Evolutionary conservation across 768 basidiomycete genomes (phyloP).

Genomic region (Leccinum fibrillosum): DNA sequence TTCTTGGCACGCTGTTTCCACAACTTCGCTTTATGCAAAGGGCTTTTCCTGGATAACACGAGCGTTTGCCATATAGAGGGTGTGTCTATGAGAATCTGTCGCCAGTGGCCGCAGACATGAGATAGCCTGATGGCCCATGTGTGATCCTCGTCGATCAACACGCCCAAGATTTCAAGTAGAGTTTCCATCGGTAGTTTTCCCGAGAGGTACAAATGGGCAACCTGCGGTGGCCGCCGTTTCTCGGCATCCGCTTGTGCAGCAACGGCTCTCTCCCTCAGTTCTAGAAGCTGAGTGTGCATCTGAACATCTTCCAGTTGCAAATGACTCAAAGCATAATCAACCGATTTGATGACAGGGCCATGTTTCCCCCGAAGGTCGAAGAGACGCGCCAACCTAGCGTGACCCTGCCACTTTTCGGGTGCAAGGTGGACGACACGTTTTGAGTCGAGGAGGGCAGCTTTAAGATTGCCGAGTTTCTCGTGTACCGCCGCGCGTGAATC

Average conservation of each 20-base stretch:
- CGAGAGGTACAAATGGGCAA: constrained; percentile 42
- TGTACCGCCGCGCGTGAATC: constrained; percentile 76
- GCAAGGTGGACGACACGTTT: constrained; percentile 65
- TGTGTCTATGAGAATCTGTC: constrained; percentile 45
- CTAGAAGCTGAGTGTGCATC: constrained; percentile 42
- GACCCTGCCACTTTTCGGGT: constrained; percentile 73
- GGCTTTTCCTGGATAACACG: constrained; percentile 44
- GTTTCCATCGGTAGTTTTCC: constrained; percentile 68
- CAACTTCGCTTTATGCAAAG: constrained; percentile 48
- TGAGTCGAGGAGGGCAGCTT: constrained; percentile 69
- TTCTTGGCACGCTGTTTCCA: constrained; percentile 60
- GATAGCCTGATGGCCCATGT: constrained; percentile 45
- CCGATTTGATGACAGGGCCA: constrained; percentile 55
- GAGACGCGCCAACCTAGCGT: constrained; percentile 67
- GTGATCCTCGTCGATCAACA: constrained; percentile 42
- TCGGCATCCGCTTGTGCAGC: constrained; percentile 16
- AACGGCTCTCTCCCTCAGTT: constrained; percentile 42
- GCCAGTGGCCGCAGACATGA: constrained; percentile 65
- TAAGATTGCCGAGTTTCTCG: constrained; percentile 57
- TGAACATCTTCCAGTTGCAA: constrained; percentile 43
- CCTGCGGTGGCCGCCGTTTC: constrained; percentile 25
- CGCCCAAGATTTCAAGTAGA: constrained; percentile 50
- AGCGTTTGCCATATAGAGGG: constrained; percentile 62
- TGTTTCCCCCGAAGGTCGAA: constrained; percentile 52
- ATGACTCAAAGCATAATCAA: constrained; percentile 51